Base-by-base conservation (phyloP, 2,329 filamentous ascomycete species). In the Fusarium sp. region DNA sequence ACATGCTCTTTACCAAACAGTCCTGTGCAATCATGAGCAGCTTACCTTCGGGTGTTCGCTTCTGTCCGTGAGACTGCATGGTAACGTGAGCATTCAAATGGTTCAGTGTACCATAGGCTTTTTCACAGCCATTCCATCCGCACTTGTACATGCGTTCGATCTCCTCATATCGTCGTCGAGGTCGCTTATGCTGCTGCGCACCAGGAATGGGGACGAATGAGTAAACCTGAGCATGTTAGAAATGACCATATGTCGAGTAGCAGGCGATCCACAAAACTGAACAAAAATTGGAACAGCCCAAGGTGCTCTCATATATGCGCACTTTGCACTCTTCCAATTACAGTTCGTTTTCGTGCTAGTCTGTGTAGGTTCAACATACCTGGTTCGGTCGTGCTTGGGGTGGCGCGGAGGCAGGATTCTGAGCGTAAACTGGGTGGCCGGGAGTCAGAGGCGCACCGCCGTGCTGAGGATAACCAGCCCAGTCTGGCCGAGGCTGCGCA, bases 101-200 rank as follows among this genome's bases (percentile, higher is more conserved):
- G 81, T 99, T 99, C 69, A 99, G 84, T 50, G 96, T 99, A 66
- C 96, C 96, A 76, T 99, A 99, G 5, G 96, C 96, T 84, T 99
- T 99, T 83, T 99, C 96, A 79, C 96, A 99, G 12, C 95, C 95
- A 73, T 98, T 95, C 93, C 94, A 98, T 30, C 95, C 96, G 79
- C 96, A 99, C 83, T 98, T 98, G 86, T 99, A 98, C 96, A 99
- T 98, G 79, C 96, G 91, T 85, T 99, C 96, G 76, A 99, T 99
- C 81, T 99, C 96, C 82, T 99, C 96, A 77, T 98, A 99, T 58
- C 96, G 90, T 77, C 96, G 88, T 71, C 96, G 90, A 15, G 96
- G 96, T 64, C 96, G 90, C 85, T 99, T 99, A 81, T 98, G 95
- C 80, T 99, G 96, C 80, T 98, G 95, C 15, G 95, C 94, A 71